Conservation (phyloP, 1,284 basidiomycete genomes). For the Irpex sp. region DNA sequence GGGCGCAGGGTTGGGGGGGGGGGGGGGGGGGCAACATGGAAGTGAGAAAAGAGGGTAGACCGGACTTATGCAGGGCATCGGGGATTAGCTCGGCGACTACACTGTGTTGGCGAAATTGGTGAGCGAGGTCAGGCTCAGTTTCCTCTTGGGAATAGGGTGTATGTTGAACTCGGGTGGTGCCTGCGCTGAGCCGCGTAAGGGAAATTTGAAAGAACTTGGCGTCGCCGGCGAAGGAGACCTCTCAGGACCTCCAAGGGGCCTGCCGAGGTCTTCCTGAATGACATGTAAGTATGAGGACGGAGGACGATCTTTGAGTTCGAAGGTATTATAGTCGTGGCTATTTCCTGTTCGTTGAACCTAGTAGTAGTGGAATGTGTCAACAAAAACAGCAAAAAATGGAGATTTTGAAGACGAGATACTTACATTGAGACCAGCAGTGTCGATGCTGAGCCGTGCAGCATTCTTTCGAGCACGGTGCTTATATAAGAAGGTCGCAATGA, state of each 20-base stretch:
- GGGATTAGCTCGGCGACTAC: slow-evolving; percentile 16
- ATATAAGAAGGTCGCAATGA: neutral
- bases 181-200: neutral
- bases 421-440: neutral
- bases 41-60: too few relatives aligned
- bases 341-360: neutral
- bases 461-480: neutral
- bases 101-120: neutral
- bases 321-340: neutral
- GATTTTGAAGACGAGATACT: neutral
- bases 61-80: neutral
- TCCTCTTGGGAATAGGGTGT: neutral
- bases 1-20: too few relatives aligned
- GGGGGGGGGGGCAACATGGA: too few relatives aligned
- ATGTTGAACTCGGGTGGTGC: neutral
- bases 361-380: neutral
- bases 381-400: neutral
- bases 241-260: neutral
- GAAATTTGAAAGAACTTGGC: neutral
- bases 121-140: neutral
- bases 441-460: neutral
- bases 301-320: neutral
- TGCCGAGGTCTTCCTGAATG: neutral
- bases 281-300: neutral
- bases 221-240: neutral